Evolutionary conservation across 345 rosid genomes (phyloP).

Genomic region (Pugionium cornutum): DNA sequence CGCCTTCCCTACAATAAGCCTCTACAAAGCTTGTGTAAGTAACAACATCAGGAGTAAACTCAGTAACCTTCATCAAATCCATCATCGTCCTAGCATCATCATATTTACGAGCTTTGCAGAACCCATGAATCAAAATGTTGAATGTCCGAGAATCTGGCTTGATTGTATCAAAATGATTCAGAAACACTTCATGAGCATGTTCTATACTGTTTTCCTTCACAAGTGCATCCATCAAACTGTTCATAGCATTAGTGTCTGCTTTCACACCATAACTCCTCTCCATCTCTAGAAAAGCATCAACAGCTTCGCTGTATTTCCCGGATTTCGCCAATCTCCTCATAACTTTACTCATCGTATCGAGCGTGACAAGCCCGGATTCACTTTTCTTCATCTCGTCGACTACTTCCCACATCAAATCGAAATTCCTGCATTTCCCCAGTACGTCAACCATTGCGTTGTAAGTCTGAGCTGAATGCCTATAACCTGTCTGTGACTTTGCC

Average conservation of each 20-base stretch:
- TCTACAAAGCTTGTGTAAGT: slow-evolving; percentile 73
- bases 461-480: slow-evolving; percentile 47
- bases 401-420: slow-evolving; percentile 62
- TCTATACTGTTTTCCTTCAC: slow-evolving; percentile 69
- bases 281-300: slow-evolving; percentile 56
- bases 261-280: slow-evolving; percentile 56
- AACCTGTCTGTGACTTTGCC: slow-evolving; percentile 75
- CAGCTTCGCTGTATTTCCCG: slow-evolving; percentile 50
- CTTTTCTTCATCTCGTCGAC: slow-evolving; percentile 51
- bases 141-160: slow-evolving; percentile 44
- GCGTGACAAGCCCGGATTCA: slow-evolving; percentile 51
- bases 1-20: slow-evolving; percentile 61
- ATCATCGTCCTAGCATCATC: slow-evolving; percentile 59
- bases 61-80: slow-evolving; percentile 58
- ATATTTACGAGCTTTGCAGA: slow-evolving; percentile 65
- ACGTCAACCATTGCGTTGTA: slow-evolving; percentile 68
- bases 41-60: slow-evolving; percentile 56
- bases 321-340: slow-evolving; percentile 55
- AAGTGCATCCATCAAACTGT: slow-evolving; percentile 72
- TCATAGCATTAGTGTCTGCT: slow-evolving; percentile 53
- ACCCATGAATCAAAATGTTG: slow-evolving; percentile 75
- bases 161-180: slow-evolving; percentile 40
- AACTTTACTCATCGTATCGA: slow-evolving; percentile 60
- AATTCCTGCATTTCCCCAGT: slow-evolving; percentile 59
- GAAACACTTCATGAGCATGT: slow-evolving; percentile 52